Conservation (phyloP, 2,329 filamentous ascomycete species). For the Phaeosphaeria sp. region DNA sequence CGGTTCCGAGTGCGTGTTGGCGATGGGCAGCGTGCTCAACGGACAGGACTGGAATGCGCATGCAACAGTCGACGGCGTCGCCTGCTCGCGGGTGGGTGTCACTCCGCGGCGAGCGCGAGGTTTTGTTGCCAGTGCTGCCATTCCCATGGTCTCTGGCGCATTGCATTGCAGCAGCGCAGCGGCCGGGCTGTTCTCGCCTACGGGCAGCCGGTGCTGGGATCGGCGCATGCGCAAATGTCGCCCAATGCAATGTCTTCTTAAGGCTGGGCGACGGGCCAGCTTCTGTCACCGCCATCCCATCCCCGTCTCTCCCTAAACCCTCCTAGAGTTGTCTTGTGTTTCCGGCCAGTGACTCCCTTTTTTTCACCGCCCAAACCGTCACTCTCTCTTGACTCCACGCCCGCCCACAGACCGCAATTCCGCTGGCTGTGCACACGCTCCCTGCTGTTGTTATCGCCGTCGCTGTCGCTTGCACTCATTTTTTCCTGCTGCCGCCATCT, state of each 20-base stretch:
- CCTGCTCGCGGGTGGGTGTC: neutral
- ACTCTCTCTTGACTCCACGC: neutral
- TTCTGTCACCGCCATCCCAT: conserved; percentile 4
- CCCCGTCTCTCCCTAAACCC: conserved; percentile 7
- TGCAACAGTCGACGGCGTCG: neutral
- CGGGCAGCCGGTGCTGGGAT: neutral
- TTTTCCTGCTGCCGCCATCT: conserved; percentile 1
- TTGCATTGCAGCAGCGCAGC: neutral
- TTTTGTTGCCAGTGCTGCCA: neutral
- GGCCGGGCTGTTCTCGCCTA: neutral
- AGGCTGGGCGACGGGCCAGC: conserved; percentile 8
- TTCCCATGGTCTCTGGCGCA: neutral
- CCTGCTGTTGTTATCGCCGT: neutral
- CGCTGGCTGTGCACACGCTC: conserved; percentile 18
- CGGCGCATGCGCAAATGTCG: neutral
- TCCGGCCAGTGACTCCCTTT: conserved; percentile 2
- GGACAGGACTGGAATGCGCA: neutral
- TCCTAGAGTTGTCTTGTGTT: neutral
- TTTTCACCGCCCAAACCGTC: conserved; percentile 4
- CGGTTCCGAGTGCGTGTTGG: neutral
- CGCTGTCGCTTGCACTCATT: neutral
- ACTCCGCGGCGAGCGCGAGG: too few relatives aligned
- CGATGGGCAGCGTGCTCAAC: neutral
- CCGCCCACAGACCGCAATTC: neutral
- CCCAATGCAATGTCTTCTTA: too few relatives aligned